Evolutionary conservation across 768 basidiomycete genomes (phyloP).

Genomic region (Russula olivacea): DNA sequence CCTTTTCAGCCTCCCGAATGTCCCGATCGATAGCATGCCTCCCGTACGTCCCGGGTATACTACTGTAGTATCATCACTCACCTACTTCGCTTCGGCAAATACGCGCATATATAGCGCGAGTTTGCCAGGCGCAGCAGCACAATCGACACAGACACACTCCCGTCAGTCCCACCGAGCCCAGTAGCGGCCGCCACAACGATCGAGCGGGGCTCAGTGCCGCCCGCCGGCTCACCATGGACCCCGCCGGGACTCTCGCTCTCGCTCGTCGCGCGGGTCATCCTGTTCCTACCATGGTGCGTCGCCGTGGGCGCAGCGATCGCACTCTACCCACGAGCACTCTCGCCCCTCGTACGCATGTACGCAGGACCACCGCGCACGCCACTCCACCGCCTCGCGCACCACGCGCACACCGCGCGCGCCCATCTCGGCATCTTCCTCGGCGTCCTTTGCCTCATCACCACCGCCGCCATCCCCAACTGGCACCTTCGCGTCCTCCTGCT

Average conservation of each 20-base stretch:
- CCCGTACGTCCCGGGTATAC: conserved; percentile 5
- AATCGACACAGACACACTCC: conserved; percentile 9
- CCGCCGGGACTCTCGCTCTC: background rate
- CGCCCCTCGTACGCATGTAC: conserved; percentile 15
- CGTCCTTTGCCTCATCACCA: background rate
- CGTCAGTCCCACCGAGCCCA: background rate
- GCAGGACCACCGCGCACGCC: conserved; percentile 5
- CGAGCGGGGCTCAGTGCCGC: background rate
- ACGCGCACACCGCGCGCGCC: conserved; percentile 21
- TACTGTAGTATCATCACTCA: too few relatives aligned
- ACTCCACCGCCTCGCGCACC: conserved; percentile 23
- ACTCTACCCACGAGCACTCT: conserved; percentile 11
- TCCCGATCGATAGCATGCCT: conserved; percentile 6
- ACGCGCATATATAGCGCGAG: background rate
- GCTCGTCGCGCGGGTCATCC: conserved; percentile 6
- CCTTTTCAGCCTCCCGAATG: conserved; percentile 13
- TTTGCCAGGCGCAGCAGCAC: conserved; percentile 1
- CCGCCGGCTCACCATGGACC: background rate
- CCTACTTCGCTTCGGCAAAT: background rate
- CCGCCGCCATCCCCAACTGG: background rate
- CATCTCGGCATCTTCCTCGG: conserved; percentile 20
- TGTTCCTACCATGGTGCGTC: conserved; percentile 23
- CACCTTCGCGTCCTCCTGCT: background rate
- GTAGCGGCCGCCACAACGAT: too few relatives aligned
- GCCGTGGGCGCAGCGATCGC: conserved; percentile 19